phyloP scores from a whole-genome alignment of 2,329 filamentous ascomycete genomes.

The Calonectria hawksworthii region DNA sequence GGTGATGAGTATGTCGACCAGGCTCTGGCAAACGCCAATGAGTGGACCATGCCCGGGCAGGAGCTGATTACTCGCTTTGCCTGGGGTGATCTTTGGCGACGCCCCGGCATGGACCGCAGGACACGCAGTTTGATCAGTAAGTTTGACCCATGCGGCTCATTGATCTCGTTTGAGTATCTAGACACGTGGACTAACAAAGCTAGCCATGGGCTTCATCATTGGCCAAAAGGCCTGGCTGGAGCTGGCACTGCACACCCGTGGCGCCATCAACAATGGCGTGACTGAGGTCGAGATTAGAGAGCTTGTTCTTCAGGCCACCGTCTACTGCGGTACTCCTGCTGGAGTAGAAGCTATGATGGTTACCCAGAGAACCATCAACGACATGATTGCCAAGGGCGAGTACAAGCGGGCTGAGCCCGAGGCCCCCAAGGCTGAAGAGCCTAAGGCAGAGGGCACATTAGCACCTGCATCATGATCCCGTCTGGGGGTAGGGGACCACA shows the following conservation, averaged over 20 bases:
- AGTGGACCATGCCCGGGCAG: slow-evolving; percentile 37
- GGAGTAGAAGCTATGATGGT: slow-evolving; percentile 37
- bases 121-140: slow-evolving; percentile 37
- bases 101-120: slow-evolving; percentile 34
- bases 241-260: slow-evolving; percentile 33
- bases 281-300: slow-evolving; percentile 38
- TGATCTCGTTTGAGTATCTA: not conserved
- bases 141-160: not conserved
- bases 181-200: not conserved
- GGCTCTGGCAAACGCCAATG: slow-evolving; percentile 30
- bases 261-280: slow-evolving; percentile 32
- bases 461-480: not conserved
- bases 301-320: slow-evolving; percentile 34
- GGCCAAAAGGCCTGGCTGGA: slow-evolving; percentile 34
- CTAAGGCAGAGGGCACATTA: not conserved
- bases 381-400: slow-evolving; percentile 9
- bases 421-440: not conserved
- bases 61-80: slow-evolving; percentile 36
- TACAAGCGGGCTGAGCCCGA: not conserved
- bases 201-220: slow-evolving; percentile 35
- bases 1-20: slow-evolving; percentile 39
- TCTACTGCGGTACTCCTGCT: slow-evolving; percentile 36
- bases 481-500: not conserved
- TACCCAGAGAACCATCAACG: slow-evolving; percentile 31
- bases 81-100: slow-evolving; percentile 34